Conservation (phyloP, 805 yeast genomes). For the Zygotorulaspora chibaensis region DNA sequence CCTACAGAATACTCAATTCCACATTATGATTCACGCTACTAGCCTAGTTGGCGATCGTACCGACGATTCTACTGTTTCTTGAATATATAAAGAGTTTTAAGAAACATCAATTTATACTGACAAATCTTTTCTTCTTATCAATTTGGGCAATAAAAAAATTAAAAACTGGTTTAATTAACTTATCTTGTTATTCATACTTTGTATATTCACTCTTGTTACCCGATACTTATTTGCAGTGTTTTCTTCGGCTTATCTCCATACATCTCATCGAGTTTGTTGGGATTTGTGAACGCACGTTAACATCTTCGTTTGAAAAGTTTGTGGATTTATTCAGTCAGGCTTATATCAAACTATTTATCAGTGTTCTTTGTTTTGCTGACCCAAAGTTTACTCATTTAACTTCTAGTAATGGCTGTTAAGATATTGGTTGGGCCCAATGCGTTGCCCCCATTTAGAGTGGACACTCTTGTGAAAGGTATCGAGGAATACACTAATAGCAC, state of each 20-base stretch:
- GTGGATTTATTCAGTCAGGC: no score
- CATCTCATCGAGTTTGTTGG: background rate
- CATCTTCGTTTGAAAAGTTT: background rate
- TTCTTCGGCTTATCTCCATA: background rate
- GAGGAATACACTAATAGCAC: constrained; percentile 60
- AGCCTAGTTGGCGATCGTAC: no score
- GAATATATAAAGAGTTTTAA: no score
- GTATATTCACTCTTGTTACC: no score
- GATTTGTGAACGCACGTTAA: background rate
- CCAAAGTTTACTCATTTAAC: background rate
- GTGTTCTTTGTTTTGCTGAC: background rate
- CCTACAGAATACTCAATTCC: background rate
- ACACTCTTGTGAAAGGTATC: constrained; percentile 65
- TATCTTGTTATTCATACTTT: background rate
- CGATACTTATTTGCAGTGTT: no score
- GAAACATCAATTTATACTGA: constrained; percentile 3
- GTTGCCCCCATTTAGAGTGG: constrained; percentile 79
- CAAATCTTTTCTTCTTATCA: background rate
- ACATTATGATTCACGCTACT: no score
- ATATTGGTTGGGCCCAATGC: constrained; percentile 86
- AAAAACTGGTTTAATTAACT: background rate
- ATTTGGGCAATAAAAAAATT: background rate
- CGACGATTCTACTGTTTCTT: no score
- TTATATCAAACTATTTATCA: background rate
- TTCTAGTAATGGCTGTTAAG: constrained; percentile 39